These are phyloP conservation scores for Candida nitratophila DNA, from an alignment of 805 yeast genomes.

Conservation along the genomic window DNA sequence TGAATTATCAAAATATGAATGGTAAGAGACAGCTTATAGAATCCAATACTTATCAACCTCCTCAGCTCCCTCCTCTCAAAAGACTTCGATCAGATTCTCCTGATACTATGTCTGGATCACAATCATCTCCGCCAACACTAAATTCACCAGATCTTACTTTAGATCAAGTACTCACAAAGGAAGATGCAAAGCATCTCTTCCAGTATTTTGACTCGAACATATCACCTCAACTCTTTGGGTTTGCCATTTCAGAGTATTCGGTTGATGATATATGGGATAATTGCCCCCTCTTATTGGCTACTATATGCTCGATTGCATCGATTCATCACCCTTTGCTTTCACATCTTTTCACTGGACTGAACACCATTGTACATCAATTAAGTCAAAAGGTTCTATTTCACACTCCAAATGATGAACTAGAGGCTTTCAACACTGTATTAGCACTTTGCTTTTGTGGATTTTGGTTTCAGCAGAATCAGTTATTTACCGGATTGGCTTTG, in stretches of 20 bases:
- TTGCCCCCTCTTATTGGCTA: conserved; percentile 52
- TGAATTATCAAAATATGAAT: no score
- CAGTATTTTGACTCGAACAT: conserved; percentile 46
- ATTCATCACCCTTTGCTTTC: conserved; percentile 44
- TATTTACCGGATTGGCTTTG: conserved; percentile 62
- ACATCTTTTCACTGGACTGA: conserved; percentile 18
- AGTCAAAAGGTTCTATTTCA: conserved; percentile 24
- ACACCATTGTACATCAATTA: conserved; percentile 21
- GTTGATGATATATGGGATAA: conserved; percentile 44
- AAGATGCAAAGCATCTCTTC: conserved; percentile 40
- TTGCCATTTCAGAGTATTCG: conserved; percentile 43
- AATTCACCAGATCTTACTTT: conserved; percentile 2
- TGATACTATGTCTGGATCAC: not conserved
- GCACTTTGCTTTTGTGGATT: conserved; percentile 61
- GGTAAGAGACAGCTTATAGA: not conserved
- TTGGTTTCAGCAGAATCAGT: conserved; percentile 59
- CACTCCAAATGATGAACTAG: conserved; percentile 34
- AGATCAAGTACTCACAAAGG: conserved; percentile 13
- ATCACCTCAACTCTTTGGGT: conserved; percentile 61
- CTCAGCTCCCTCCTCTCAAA: not conserved
- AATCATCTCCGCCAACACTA: not conserved
- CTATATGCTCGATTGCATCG: conserved; percentile 56
- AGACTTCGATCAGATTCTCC: not conserved
- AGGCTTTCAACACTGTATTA: conserved; percentile 53
- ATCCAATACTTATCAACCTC: not conserved